phyloP scores from a whole-genome alignment of 2,329 filamentous ascomycete species.

The Cytospora piceicola region DNA sequence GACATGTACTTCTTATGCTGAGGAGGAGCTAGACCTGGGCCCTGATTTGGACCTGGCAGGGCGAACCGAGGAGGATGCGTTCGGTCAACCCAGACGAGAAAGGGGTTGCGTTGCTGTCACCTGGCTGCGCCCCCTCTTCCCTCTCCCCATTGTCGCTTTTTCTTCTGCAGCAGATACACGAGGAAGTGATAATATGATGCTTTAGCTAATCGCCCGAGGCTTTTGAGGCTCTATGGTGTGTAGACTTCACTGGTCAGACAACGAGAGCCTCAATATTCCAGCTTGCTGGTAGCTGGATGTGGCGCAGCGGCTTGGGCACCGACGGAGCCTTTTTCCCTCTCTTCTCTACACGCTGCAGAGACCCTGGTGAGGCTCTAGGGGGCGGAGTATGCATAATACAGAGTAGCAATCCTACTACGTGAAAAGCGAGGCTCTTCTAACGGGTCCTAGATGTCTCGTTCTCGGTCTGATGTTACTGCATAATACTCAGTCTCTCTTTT shows the following conservation, averaged over 20 bases:
- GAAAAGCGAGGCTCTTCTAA: neutral
- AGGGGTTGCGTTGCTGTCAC: neutral
- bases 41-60: slow-evolving; percentile 1
- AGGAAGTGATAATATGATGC: slow-evolving; percentile 15
- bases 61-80: slow-evolving; percentile 7
- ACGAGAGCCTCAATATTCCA: neutral
- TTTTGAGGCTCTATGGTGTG: neutral
- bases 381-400: neutral
- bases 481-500: neutral
- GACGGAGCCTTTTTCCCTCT: neutral
- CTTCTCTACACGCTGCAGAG: too few species aligned
- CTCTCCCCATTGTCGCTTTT: neutral
- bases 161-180: slow-evolving; percentile 9
- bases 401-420: neutral
- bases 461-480: neutral
- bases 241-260: too few species aligned
- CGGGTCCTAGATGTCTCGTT: neutral
- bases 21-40: neutral
- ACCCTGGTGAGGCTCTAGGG: slow-evolving; percentile 10
- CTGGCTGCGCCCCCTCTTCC: neutral
- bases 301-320: neutral
- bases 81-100: neutral
- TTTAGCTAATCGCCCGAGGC: slow-evolving; percentile 10
- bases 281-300: neutral
- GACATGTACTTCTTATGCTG: slow-evolving; percentile 9